Evolutionary conservation across 139 green algal genomes (phyloP).

Genomic region (Trebouxia sp.): DNA sequence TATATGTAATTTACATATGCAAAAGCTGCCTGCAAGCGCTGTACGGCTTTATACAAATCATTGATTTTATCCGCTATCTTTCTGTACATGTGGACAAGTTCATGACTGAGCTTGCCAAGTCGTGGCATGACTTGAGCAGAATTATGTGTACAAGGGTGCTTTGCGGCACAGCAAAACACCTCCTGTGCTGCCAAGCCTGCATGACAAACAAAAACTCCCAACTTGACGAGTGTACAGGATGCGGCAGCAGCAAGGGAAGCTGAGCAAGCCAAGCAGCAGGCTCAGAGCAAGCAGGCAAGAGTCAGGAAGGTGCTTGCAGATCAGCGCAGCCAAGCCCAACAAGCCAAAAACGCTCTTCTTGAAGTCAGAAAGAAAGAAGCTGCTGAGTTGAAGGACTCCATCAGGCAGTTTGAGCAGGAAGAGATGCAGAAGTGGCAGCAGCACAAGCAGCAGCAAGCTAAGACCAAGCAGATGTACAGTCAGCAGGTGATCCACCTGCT

Average conservation of each 20-base stretch:
- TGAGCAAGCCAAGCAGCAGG: slow-evolving; percentile 8
- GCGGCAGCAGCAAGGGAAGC: background rate
- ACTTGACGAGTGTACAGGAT: too few relatives aligned
- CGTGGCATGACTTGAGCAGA: too few relatives aligned
- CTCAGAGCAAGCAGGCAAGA: background rate
- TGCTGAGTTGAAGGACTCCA: slow-evolving; percentile 23
- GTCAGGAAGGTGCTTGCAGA: background rate
- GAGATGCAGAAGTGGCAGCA: slow-evolving; percentile 13
- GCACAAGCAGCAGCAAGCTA: slow-evolving; percentile 11
- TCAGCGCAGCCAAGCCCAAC: background rate
- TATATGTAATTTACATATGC: background rate
- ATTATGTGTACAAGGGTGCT: too few relatives aligned
- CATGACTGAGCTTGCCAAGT: too few relatives aligned
- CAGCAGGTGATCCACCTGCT: background rate
- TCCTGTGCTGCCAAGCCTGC: too few relatives aligned
- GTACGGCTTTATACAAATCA: background rate
- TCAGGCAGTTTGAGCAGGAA: slow-evolving; percentile 13
- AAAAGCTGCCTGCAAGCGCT: background rate
- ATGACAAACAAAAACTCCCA: too few relatives aligned
- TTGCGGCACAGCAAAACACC: too few relatives aligned
- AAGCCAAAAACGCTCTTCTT: background rate
- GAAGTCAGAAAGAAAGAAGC: slow-evolving; percentile 10
- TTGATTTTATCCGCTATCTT: background rate
- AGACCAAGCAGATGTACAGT: slow-evolving; percentile 18
- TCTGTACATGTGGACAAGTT: too few relatives aligned